Percentiles rank a stretch among this genome's conserved stretches.
These are phyloP conservation scores for Tricholoma furcatifolium DNA, from an alignment of 768 basidiomycete genomes.

Conservation along the genomic window DNA sequence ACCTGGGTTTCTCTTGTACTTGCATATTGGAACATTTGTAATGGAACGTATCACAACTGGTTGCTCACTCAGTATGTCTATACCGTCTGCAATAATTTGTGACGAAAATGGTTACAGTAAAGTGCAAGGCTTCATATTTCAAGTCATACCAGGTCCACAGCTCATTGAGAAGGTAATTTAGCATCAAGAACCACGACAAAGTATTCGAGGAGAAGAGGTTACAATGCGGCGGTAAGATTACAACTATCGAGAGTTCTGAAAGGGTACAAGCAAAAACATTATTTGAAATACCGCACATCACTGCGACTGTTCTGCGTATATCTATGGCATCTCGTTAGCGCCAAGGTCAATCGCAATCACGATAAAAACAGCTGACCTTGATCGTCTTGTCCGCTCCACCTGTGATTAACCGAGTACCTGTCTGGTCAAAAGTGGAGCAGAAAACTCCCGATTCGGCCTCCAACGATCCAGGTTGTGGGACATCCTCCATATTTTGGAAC, in stretches of 20 bases:
- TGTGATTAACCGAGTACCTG: conserved; percentile 91
- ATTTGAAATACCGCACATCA: conserved; percentile 19
- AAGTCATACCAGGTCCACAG: not conserved
- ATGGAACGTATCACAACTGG: not conserved
- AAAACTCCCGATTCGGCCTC: conserved; percentile 97
- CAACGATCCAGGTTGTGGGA: conserved; percentile 96
- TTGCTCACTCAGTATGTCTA: too few species aligned
- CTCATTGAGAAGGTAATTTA: too few species aligned
- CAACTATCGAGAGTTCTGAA: too few species aligned
- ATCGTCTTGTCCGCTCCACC: conserved; percentile 99
- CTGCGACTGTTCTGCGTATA: conserved; percentile 73
- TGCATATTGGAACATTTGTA: not conserved
- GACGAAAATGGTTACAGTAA: too few species aligned
- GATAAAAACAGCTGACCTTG: conserved; percentile 57
- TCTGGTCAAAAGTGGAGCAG: conserved; percentile 95
- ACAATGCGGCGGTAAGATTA: too few species aligned
- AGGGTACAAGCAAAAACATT: too few species aligned
- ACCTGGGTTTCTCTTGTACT: not conserved
- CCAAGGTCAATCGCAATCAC: conserved; percentile 6
- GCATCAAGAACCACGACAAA: not conserved
- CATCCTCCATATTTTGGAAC: conserved; percentile 91
- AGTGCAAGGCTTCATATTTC: too few species aligned
- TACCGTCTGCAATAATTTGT: too few species aligned
- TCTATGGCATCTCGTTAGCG: conserved; percentile 20
- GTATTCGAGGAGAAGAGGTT: too few species aligned